Evolutionary conservation across 2,329 filamentous ascomycete genomes (phyloP).

Genomic region (Sarocladium kiliense): DNA sequence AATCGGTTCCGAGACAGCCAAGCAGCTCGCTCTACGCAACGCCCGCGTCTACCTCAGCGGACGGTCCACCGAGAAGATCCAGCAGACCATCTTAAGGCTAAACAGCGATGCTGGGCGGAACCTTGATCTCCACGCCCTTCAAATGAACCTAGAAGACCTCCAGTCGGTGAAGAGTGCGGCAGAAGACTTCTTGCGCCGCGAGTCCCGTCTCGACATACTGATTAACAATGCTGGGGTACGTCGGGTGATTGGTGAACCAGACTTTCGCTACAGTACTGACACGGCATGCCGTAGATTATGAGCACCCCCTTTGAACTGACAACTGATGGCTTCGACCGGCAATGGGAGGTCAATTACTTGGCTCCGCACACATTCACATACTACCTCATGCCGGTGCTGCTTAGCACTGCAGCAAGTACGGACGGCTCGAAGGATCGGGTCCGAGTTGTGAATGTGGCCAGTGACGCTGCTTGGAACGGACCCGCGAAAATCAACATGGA

Average conservation of each 20-base stretch:
- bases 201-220: constrained; percentile 22
- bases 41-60: constrained; percentile 38
- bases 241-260: background rate
- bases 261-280: background rate
- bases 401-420: background rate
- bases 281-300: constrained; percentile 27
- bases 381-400: background rate
- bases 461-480: constrained; percentile 16
- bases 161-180: constrained; percentile 23
- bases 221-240: constrained; percentile 36
- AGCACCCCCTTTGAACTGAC: constrained; percentile 28
- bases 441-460: constrained; percentile 19
- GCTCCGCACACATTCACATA: constrained; percentile 18
- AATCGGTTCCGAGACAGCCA: constrained; percentile 37
- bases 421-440: constrained; percentile 13
- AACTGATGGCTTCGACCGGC: constrained; percentile 40
- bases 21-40: constrained; percentile 36
- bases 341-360: constrained; percentile 48
- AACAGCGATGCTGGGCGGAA: constrained; percentile 13
- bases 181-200: constrained; percentile 13
- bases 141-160: constrained; percentile 24
- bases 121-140: constrained; percentile 26
- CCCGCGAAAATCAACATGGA: constrained; percentile 17
- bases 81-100: constrained; percentile 17
- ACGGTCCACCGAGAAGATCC: constrained; percentile 27